phyloP scores from a whole-genome alignment of 2,329 filamentous ascomycete species.

The Sordariomycetes sp. region DNA sequence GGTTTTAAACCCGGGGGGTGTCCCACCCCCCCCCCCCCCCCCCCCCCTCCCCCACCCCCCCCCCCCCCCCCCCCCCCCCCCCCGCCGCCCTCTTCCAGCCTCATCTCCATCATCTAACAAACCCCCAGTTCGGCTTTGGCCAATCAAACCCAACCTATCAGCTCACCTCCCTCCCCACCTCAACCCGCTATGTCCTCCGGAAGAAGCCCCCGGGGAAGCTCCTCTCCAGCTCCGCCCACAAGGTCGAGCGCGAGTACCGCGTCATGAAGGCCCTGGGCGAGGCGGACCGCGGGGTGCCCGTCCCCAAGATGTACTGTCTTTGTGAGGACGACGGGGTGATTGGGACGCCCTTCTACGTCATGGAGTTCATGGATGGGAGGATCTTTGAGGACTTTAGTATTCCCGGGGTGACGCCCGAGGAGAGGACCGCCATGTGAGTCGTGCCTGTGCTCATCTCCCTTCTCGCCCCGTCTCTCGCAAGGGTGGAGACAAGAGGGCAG shows the following conservation, averaged over 20 bases:
- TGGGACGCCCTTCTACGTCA: constrained; percentile 91
- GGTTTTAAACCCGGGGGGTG: too few species aligned
- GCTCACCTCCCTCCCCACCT: constrained; percentile 53
- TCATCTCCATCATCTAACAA: not conserved
- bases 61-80: not conserved
- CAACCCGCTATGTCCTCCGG: constrained; percentile 71
- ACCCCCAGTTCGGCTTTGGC: constrained; percentile 75
- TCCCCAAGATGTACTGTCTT: constrained; percentile 70
- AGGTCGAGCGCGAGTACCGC: constrained; percentile 90
- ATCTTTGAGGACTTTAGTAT: constrained; percentile 85
- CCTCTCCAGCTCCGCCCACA: constrained; percentile 85
- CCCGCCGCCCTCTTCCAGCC: not conserved
- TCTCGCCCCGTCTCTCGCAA: not conserved
- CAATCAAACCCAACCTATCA: constrained; percentile 98
- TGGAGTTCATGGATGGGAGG: constrained; percentile 88
- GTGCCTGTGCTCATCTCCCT: not conserved
- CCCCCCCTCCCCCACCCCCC: not conserved
- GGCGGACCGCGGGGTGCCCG: constrained; percentile 37
- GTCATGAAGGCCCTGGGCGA: constrained; percentile 70
- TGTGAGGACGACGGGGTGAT: constrained; percentile 73
- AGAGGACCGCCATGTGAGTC: constrained; percentile 52
- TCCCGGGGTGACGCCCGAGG: constrained; percentile 53
- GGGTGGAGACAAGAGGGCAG: too few species aligned
- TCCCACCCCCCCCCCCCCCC: too few species aligned
- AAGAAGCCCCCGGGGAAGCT: constrained; percentile 97